Evolutionary conservation across 2,329 filamentous ascomycete species (phyloP).

Genomic region (Beauveria brongniartii): DNA sequence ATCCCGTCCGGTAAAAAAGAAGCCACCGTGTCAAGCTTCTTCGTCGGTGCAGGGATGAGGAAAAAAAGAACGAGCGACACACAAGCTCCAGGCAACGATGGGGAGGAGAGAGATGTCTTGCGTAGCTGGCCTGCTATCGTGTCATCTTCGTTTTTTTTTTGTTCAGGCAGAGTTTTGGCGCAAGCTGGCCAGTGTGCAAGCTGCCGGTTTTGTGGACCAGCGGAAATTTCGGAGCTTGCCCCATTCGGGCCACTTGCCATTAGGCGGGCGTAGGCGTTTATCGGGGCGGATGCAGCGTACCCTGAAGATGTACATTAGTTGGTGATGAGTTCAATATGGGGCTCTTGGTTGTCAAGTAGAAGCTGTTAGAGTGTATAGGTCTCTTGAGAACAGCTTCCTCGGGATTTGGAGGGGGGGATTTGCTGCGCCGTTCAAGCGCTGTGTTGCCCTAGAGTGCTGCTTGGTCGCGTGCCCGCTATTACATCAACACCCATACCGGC

Average conservation of each 20-base stretch:
- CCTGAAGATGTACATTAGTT: background rate
- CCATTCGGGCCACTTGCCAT: slow-evolving; percentile 5
- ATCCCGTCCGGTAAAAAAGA: background rate
- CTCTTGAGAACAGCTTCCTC: background rate
- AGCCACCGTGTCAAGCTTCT: slow-evolving; percentile 11
- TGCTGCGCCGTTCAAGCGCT: background rate
- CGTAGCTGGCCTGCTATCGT: slow-evolving; percentile 12
- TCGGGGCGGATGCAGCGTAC: slow-evolving; percentile 2
- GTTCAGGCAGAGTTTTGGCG: slow-evolving; percentile 11
- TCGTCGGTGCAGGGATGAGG: background rate
- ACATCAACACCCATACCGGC: background rate
- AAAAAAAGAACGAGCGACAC: slow-evolving; percentile 9
- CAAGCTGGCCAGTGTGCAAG: background rate
- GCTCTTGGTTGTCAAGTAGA: background rate
- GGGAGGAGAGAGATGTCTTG: slow-evolving; percentile 7
- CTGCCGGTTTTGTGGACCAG: slow-evolving; percentile 10
- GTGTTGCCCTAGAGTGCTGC: background rate
- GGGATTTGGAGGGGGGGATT: background rate
- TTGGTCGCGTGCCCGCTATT: slow-evolving; percentile 8
- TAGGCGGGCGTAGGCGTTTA: slow-evolving; percentile 2
- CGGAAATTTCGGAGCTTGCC: slow-evolving; percentile 6
- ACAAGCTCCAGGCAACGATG: slow-evolving; percentile 13
- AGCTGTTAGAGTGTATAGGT: background rate
- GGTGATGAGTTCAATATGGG: background rate
- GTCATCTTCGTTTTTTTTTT: slow-evolving; percentile 12